Evolutionary conservation across 768 basidiomycete species (phyloP).

Genomic region (Chalciporus chontae): DNA sequence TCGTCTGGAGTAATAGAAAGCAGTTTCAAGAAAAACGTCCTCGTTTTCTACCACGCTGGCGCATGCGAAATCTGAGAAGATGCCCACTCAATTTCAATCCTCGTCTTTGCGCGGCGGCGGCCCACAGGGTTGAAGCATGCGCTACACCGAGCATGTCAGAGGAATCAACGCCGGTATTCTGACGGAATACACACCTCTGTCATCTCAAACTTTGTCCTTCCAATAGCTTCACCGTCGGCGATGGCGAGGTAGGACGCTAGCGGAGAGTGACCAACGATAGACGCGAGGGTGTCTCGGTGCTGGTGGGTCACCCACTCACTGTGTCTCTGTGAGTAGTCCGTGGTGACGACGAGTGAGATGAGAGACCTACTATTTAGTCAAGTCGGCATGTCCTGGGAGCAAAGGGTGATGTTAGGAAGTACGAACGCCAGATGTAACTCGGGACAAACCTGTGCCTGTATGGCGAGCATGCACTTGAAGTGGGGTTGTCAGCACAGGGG

Average conservation of each 20-base stretch:
- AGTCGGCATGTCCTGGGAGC: slow-evolving; percentile 84
- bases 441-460: slow-evolving; percentile 81
- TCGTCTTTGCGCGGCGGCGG: slow-evolving; percentile 90
- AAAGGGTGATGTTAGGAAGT: slow-evolving; percentile 10
- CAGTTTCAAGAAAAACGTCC: background rate
- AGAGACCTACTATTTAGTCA: slow-evolving; percentile 84
- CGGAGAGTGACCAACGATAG: slow-evolving; percentile 89
- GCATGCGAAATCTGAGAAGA: background rate
- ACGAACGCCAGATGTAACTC: background rate
- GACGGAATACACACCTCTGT: slow-evolving; percentile 62
- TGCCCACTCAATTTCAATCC: slow-evolving; percentile 36
- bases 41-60: background rate
- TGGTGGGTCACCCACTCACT: slow-evolving; percentile 99
- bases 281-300: slow-evolving; percentile 91
- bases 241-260: slow-evolving; percentile 85
- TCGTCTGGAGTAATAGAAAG: background rate
- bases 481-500: slow-evolving; percentile 6
- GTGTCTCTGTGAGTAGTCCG: slow-evolving; percentile 2
- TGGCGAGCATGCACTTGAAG: slow-evolving; percentile 87
- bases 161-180: slow-evolving; percentile 10
- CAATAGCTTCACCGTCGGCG: slow-evolving; percentile 92
- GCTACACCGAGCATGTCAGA: slow-evolving; percentile 41
- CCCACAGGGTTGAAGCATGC: slow-evolving; percentile 93
- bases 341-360: background rate
- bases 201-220: slow-evolving; percentile 89